Evolutionary conservation across 2,329 filamentous ascomycete genomes (phyloP).

Genomic region (Trichoderma sp.): DNA sequence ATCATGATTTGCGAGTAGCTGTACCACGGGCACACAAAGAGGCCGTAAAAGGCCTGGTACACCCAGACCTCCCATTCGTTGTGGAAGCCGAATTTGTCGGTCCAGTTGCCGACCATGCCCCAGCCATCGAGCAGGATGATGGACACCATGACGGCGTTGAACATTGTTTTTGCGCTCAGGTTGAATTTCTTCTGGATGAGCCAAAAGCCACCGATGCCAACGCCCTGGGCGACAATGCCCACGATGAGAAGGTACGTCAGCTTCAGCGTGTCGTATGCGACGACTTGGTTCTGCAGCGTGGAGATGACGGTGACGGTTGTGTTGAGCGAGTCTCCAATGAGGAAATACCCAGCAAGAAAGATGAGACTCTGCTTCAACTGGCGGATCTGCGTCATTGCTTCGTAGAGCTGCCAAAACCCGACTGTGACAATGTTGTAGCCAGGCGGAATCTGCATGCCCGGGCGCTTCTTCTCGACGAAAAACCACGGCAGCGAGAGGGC

Average conservation of each 20-base stretch:
- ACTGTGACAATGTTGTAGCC: constrained; percentile 54
- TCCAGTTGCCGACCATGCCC: constrained; percentile 53
- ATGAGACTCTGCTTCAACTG: constrained; percentile 65
- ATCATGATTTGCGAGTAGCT: constrained; percentile 73
- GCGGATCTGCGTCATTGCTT: constrained; percentile 62
- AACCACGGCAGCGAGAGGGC: constrained; percentile 68
- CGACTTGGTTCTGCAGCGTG: constrained; percentile 65
- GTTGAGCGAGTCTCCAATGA: constrained; percentile 69
- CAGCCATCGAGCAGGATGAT: constrained; percentile 61
- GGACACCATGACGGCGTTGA: constrained; percentile 62
- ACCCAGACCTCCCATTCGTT: constrained; percentile 50
- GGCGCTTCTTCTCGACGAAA: constrained; percentile 62
- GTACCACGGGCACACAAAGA: constrained; percentile 71
- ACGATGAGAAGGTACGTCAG: constrained; percentile 68
- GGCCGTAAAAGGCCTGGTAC: constrained; percentile 59
- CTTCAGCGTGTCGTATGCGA: constrained; percentile 64
- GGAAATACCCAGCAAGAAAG: constrained; percentile 67
- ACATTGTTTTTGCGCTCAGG: constrained; percentile 67
- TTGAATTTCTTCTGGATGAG: constrained; percentile 59
- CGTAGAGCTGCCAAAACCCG: constrained; percentile 62
- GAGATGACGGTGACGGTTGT: constrained; percentile 69
- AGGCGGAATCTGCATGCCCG: constrained; percentile 50
- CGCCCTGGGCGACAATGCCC: constrained; percentile 62
- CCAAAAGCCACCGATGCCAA: constrained; percentile 65
- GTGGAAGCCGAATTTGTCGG: constrained; percentile 47